Base-by-base conservation (phyloP, 306 rosid species). In the Pyrus communis region DNA sequence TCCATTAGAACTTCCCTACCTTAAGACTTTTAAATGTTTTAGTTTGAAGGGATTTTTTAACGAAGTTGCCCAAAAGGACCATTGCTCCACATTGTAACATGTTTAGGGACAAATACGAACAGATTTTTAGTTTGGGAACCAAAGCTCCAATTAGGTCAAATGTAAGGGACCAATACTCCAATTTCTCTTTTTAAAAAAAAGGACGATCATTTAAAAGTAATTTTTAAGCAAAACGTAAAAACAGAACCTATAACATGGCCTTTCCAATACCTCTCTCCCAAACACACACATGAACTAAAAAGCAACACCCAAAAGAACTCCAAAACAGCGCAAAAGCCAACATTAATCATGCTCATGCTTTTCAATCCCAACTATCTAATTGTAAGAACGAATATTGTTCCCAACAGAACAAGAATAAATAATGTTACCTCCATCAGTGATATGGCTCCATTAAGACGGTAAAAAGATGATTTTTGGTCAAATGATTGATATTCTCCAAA, bases 401-500 rank as follows among this genome's bases (percentile, higher is more conserved):
- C 19, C 51, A 9, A 76, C 25, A 35, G 0, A 49, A 71, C 2
- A 70, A 52, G 67, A 70, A 57, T 14, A 55, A 31, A 68, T 63
- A 64, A 22, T 25, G 63, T 19, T 85, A 92, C 97, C 97, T 86
- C 88, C 74, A 81, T 33, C 11, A 83, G 73, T 74, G 87, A 80
- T 71, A 82, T 54, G 58, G 89, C 77, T 80, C 85, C 86, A 58
- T 83, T 80, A 81, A 84, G 83, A 77, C 42, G 86, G 79, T 58
- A 82, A 69, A 80, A 86, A 55, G 96, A 81, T 25, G 93, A 83
- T 28, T 87, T 85, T 14, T 86, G 91, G 77, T 80, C 82, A 79
- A 89, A 84, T 58, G 98, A 86, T 81, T 83, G 89, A 66, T 78
- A 85, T 55, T 75, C 89, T 57, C 82, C 96, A 67, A 86, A 75